phyloP scores from a whole-genome alignment of 805 yeast species.

The Lipomyces yamanashiensis region DNA sequence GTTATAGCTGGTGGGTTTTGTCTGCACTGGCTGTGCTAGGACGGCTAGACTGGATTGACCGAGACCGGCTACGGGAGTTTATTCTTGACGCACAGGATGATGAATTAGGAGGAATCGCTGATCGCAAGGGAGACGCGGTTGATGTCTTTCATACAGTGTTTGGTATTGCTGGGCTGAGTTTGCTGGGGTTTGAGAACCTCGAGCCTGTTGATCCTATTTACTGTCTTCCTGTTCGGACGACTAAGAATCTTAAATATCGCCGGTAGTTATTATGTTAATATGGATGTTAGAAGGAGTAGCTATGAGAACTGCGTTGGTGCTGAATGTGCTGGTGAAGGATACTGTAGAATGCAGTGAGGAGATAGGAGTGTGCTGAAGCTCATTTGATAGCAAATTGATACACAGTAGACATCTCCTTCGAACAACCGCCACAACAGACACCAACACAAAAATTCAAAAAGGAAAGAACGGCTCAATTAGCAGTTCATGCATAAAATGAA shows the following conservation, averaged over 20 bases:
- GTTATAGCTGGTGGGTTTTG: constrained; percentile 93
- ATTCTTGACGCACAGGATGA: constrained; percentile 69
- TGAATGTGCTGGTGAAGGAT: too few relatives aligned
- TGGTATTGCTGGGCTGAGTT: constrained; percentile 84
- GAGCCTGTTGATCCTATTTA: constrained; percentile 80
- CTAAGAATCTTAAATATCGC: constrained; percentile 41
- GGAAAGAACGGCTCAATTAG: too few relatives aligned
- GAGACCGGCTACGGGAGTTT: constrained; percentile 62
- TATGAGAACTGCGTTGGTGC: too few relatives aligned
- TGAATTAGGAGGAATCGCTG: constrained; percentile 87
- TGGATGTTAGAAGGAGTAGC: too few relatives aligned
- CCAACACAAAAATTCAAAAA: too few relatives aligned
- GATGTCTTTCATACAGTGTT: constrained; percentile 94
- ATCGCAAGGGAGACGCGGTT: constrained; percentile 85
- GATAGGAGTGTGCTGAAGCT: too few relatives aligned
- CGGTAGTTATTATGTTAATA: background rate
- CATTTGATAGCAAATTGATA: too few relatives aligned
- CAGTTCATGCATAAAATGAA: too few relatives aligned
- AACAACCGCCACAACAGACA: too few relatives aligned
- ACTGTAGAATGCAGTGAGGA: too few relatives aligned
- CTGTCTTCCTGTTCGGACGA: constrained; percentile 70
- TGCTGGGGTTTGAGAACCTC: constrained; percentile 66
- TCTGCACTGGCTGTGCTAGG: constrained; percentile 48
- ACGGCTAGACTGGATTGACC: constrained; percentile 78
- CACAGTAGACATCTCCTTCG: too few relatives aligned